A percentile compares a stretch with the other conserved stretches of the same genome.
phyloP scores from a whole-genome alignment of 2,329 filamentous ascomycete genomes.

The Sordariomycetes sp. region DNA sequence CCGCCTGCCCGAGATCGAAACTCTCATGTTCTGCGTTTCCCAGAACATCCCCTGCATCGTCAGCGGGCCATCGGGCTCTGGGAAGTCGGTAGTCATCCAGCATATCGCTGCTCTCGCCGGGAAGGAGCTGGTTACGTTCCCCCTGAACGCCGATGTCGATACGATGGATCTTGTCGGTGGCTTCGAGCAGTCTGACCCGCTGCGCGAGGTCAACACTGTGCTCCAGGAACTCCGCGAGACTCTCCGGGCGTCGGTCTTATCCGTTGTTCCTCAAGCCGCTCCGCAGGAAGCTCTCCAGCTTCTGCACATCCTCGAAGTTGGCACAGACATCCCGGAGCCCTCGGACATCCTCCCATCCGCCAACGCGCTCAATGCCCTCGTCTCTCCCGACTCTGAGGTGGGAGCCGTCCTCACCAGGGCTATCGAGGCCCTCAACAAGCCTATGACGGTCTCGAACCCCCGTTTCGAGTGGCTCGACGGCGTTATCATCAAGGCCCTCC shows the following conservation, averaged over 20 bases:
- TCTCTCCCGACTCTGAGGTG: conserved; percentile 30
- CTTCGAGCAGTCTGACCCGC: conserved; percentile 84
- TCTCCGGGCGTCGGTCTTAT: conserved; percentile 36
- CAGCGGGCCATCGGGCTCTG: conserved; percentile 71
- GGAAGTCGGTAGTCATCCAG: conserved; percentile 71
- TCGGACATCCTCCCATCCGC: conserved; percentile 22
- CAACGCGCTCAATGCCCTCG: conserved; percentile 22
- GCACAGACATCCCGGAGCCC: conserved; percentile 19
- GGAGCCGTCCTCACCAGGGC: conserved; percentile 32
- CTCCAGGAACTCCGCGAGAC: conserved; percentile 35
- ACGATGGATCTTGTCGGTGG: conserved; percentile 95
- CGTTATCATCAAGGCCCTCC: conserved; percentile 73
- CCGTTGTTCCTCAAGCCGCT: conserved; percentile 29
- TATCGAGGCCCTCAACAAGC: conserved; percentile 33
- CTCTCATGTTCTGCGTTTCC: conserved; percentile 74
- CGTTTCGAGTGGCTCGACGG: conserved; percentile 96
- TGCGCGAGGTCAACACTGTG: conserved; percentile 52
- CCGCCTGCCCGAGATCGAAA: conserved; percentile 65
- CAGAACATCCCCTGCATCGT: conserved; percentile 82
- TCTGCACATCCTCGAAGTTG: conserved; percentile 32
- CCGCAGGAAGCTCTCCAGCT: conserved; percentile 34
- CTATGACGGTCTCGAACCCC: conserved; percentile 52
- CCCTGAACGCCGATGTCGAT: conserved; percentile 89
- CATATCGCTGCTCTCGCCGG: conserved; percentile 72
- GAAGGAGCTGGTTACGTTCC: conserved; percentile 64